These are phyloP conservation scores for Colletotrichum tanaceti DNA, from an alignment of 2,329 filamentous ascomycete species.

Conservation along the genomic window DNA sequence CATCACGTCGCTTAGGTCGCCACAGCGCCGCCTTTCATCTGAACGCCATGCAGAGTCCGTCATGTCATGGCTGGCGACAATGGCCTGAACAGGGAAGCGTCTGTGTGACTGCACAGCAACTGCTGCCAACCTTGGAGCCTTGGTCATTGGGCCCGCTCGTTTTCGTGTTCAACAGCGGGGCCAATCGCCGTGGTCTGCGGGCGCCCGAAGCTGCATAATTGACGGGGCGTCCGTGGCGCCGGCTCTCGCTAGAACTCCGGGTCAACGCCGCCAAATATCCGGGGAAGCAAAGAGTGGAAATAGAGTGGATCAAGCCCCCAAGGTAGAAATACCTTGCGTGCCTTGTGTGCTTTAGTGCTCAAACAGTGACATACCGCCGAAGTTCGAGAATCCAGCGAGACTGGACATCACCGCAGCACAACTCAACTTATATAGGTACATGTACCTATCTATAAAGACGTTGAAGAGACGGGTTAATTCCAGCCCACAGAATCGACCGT, in stretches of 20 bases:
- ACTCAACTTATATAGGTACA: background rate
- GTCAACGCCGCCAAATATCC: slow-evolving; percentile 31
- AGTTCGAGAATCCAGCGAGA: background rate
- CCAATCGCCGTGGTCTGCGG: slow-evolving; percentile 12
- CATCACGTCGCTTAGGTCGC: background rate
- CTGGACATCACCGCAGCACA: no score
- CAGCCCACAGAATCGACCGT: background rate
- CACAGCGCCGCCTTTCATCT: slow-evolving; percentile 9
- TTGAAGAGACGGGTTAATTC: background rate
- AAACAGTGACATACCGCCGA: background rate
- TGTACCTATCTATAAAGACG: background rate
- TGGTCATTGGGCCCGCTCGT: slow-evolving; percentile 5
- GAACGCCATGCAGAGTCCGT: slow-evolving; percentile 13
- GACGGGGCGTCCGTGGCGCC: slow-evolving; percentile 11
- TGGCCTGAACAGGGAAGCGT: slow-evolving; percentile 17
- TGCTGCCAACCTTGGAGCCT: slow-evolving; percentile 8
- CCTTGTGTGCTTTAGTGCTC: background rate
- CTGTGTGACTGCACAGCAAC: slow-evolving; percentile 20
- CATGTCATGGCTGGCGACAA: slow-evolving; percentile 7
- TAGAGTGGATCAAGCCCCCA: background rate
- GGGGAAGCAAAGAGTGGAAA: background rate
- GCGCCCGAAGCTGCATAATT: slow-evolving; percentile 8
- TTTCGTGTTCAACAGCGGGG: slow-evolving; percentile 23
- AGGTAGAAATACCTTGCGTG: background rate
- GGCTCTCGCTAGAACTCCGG: slow-evolving; percentile 38